These are phyloP conservation scores for Fonsecaea erecta DNA, from an alignment of 2,329 filamentous ascomycete genomes.

Conservation along the genomic window DNA sequence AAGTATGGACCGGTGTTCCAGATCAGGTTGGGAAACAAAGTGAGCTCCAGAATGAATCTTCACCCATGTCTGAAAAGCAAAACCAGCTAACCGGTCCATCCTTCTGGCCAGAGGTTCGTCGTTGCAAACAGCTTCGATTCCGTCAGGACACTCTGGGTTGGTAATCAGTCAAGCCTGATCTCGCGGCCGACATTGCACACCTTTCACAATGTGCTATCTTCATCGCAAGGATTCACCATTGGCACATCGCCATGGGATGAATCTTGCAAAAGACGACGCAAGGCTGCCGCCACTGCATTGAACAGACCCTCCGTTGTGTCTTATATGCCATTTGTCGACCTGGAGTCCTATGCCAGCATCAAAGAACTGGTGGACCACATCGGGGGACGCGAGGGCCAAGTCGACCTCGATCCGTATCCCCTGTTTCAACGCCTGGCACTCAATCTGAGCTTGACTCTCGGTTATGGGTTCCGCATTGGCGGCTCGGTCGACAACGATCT, in stretches of 20 bases:
- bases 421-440: slow-evolving; percentile 77
- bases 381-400: slow-evolving; percentile 60
- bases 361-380: slow-evolving; percentile 70
- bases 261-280: slow-evolving; percentile 74
- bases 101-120: slow-evolving; percentile 62
- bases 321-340: slow-evolving; percentile 81
- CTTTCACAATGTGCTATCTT: slow-evolving; percentile 77
- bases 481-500: slow-evolving; percentile 69
- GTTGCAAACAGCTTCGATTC: slow-evolving; percentile 79
- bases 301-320: slow-evolving; percentile 75
- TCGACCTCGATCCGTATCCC: slow-evolving; percentile 69
- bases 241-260: slow-evolving; percentile 84
- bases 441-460: slow-evolving; percentile 76
- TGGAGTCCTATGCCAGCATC: slow-evolving; percentile 73
- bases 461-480: slow-evolving; percentile 76
- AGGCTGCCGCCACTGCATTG: slow-evolving; percentile 76
- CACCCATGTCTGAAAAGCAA: background rate
- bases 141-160: slow-evolving; percentile 74
- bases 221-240: slow-evolving; percentile 78
- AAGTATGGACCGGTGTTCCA: slow-evolving; percentile 69
- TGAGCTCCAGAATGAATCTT: slow-evolving; percentile 40
- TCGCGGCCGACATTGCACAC: slow-evolving; percentile 78
- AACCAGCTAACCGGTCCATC: slow-evolving; percentile 2
- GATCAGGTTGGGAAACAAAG: slow-evolving; percentile 47
- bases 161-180: slow-evolving; percentile 75